Evolutionary conservation across 2,329 filamentous ascomycete species (phyloP), one percentile per base, ranked within the genome.

Genomic region (Cadophora sp.): DNA sequence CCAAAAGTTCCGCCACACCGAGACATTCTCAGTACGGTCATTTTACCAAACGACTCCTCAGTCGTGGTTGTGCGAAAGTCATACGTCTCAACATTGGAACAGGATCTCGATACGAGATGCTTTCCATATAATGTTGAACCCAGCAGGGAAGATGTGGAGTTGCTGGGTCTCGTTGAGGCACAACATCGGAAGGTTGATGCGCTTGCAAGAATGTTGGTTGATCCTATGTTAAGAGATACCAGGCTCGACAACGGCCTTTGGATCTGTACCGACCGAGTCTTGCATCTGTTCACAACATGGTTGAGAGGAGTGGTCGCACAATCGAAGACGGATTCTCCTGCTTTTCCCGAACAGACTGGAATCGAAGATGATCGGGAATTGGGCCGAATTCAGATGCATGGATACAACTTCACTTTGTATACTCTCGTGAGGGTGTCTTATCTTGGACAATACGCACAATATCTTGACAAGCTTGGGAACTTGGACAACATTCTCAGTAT

Each of bases 381-480:
- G 7, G 40, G 60, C 19, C 40, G 29, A 34, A 51, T 63, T 59
- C 22, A 60, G 59, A 27, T 63, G 29, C 22, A 51, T 63, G 40
- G 40, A 64, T 67, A 63, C 26, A 26, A 65, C 34, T 62, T 60
- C 50, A 50, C 31, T 56, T 65, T 19, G 62, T 68, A 68, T 29
- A 65, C 62, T 51, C 48, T 65, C 40, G 58, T 65, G 26, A 59
- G 37, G 29, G 46, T 65, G 56, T 68, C 56, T 62, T 3, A 64
- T 34, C 50, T 68, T 50, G 58, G 62, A 68, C 37, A 65, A 22
- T 46, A 27, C n/a, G 31, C n/a, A 60, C 55, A 26, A 59, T 3
- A 51, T 29, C 34, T 64, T 46, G 46, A 61, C 5, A 46, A 62
- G 22, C 50, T 65, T 65, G 34, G 46, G 48, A 43, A 59, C 40